Evolutionary conservation across 768 basidiomycete species (phyloP), one percentile per base, ranked within the genome.

Genomic region (Paxillus ammoniavirescens): DNA sequence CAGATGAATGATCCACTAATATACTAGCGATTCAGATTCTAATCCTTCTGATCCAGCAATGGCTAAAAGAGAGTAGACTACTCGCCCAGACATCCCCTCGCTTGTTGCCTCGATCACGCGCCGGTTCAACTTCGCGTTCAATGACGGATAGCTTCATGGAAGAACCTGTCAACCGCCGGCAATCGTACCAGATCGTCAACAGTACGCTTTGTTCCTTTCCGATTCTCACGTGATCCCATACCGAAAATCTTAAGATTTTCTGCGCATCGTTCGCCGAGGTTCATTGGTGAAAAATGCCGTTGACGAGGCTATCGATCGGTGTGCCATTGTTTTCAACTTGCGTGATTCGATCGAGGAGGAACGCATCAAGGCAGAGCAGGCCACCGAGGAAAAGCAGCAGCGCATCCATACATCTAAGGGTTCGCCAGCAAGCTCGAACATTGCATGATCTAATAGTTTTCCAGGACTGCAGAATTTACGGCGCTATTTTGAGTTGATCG

Each of bases 321-420:
- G 93, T 63, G 82, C 85, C 14, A 77, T 85, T 14, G 86, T 94
- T 3, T 82, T 86, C 68, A 94, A 98, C 65, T 72, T 98, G 13
- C 83, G 93, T 33, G 90, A 96, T 54, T 80, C 89, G 0, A 96
- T 99, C 42, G 96, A 98, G 61, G 84, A 90, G 21, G 78, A 85
- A 2, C 82, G 93, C 21, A 70, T 81, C n/a, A 73, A 75, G 18
- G 93, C 94, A 0, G 92, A 92, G 59, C 83, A 92, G 58, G 80
- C 87, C 0, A 75, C 79, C 6, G 90, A 93, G 52, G 83, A 89
- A 50, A 81, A 79, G 54, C 79, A 86, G 65, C 89, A 84, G 66
- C 78, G 79, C 47, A 66, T 73, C 3, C 80, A 83, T 65, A 82
- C 86, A 0, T 85, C 91, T 49, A 84, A 83, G 77, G 94, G 91